phyloP scores from a whole-genome alignment of 2,329 filamentous ascomycete genomes.

The Aspergillus awamori region DNA sequence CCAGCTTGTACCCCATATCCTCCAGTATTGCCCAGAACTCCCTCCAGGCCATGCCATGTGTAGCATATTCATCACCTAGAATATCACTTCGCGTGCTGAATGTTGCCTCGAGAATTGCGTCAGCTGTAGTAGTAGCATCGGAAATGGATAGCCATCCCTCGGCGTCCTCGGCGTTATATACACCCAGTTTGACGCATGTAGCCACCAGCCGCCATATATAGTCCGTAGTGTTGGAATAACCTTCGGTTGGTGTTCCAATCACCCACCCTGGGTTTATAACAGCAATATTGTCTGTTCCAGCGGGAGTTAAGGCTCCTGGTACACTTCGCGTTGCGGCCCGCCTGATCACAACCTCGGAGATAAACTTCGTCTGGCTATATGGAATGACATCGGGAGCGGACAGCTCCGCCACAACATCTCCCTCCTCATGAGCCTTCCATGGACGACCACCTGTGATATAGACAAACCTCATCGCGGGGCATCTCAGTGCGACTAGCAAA shows the following conservation, averaged over 20 bases:
- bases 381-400: conserved; percentile 8
- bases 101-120: too few relatives aligned
- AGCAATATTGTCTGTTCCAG: neutral
- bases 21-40: too few relatives aligned
- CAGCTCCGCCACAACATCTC: neutral
- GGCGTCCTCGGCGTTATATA: neutral
- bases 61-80: too few relatives aligned
- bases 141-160: neutral
- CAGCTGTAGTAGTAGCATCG: neutral
- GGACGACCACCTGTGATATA: conserved; percentile 15
- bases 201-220: conserved; percentile 21
- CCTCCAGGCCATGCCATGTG: too few relatives aligned
- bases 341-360: conserved; percentile 14
- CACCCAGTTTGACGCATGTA: neutral
- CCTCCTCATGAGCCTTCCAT: neutral
- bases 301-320: neutral
- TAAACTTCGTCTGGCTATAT: conserved; percentile 18
- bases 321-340: neutral
- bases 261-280: conserved; percentile 24
- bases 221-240: conserved; percentile 20
- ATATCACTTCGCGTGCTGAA: too few relatives aligned
- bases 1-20: too few relatives aligned
- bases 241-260: conserved; percentile 17
- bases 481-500: conserved; percentile 1
- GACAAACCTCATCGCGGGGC: conserved; percentile 1